Percentiles rank a stretch among this genome's conserved stretches.
Conservation (phyloP, 2,329 filamentous ascomycete species). For the Fusarium fracticaudum region DNA sequence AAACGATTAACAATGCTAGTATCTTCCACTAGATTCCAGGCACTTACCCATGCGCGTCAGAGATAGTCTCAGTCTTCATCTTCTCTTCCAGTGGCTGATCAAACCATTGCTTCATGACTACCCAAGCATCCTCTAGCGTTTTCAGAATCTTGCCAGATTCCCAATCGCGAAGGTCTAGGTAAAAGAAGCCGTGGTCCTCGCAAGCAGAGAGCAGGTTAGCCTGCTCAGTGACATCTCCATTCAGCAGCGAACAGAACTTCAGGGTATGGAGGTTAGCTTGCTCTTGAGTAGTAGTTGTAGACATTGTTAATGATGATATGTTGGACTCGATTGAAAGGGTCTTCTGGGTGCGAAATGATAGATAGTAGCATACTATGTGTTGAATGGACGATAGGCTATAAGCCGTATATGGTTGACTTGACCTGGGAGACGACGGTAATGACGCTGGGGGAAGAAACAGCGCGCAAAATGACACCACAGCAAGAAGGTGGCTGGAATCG, state of each 20-base stretch:
- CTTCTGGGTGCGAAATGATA: neutral
- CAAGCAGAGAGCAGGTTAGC: neutral
- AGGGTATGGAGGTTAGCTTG: neutral
- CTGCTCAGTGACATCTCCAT: neutral
- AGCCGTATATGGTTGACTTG: neutral
- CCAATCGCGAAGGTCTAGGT: neutral
- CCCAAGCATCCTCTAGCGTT: neutral
- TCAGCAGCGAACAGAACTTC: neutral
- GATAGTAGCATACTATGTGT: no score
- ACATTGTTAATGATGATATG: neutral
- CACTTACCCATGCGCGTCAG: neutral
- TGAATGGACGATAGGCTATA: no score
- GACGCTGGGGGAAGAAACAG: neutral
- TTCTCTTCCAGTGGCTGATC: neutral
- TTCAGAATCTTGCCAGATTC: neutral
- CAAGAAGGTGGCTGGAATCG: neutral
- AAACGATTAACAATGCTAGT: fast-evolving
- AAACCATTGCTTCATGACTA: neutral
- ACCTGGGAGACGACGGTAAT: no score
- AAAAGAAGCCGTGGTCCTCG: neutral
- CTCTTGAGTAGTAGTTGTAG: fast-evolving
- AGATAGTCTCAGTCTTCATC: neutral
- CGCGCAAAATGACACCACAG: fast-evolving
- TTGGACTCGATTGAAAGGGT: no score
- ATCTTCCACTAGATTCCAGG: fast-evolving